A percentile compares a stretch with the other conserved stretches of the same genome.
Conservation (phyloP, 208 protist species). For the Spongospora subterranea region DNA sequence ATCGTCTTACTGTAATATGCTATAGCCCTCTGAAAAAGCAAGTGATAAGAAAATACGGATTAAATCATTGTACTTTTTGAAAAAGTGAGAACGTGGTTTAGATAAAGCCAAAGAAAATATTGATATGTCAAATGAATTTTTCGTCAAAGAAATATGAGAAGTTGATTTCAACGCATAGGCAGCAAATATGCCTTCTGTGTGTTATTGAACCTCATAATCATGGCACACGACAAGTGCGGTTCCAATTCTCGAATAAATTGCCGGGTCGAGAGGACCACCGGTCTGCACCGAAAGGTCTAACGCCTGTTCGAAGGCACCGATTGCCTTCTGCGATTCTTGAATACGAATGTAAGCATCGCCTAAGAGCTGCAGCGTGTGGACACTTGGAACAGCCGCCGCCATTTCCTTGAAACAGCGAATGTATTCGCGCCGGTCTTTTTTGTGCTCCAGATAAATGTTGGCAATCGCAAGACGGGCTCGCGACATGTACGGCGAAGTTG, state of each 20-base stretch:
- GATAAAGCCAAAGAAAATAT: no score
- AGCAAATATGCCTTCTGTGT: no score
- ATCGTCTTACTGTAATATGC: neutral
- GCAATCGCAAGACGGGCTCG: constrained; percentile 28
- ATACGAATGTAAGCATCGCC: constrained; percentile 4
- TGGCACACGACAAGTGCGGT: constrained; percentile 7
- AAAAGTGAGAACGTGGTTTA: no score
- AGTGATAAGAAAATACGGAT: no score
- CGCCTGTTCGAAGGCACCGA: neutral
- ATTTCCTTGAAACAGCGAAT: constrained; percentile 41
- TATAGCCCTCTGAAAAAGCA: neutral
- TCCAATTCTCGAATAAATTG: neutral
- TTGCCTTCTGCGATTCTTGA: constrained; percentile 31
- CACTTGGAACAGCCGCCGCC: neutral
- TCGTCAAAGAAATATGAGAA: no score
- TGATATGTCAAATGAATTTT: no score
- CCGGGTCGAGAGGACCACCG: neutral
- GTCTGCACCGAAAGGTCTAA: neutral
- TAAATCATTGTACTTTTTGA: no score
- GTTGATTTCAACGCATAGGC: no score
- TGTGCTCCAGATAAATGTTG: neutral
- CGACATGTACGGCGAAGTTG: constrained; percentile 9
- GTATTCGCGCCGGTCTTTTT: neutral
- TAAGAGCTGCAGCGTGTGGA: constrained; percentile 1
- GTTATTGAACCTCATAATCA: constrained; percentile 30